phyloP scores from a whole-genome alignment of 1,284 basidiomycete species.

The Moesziomyces sp. region DNA sequence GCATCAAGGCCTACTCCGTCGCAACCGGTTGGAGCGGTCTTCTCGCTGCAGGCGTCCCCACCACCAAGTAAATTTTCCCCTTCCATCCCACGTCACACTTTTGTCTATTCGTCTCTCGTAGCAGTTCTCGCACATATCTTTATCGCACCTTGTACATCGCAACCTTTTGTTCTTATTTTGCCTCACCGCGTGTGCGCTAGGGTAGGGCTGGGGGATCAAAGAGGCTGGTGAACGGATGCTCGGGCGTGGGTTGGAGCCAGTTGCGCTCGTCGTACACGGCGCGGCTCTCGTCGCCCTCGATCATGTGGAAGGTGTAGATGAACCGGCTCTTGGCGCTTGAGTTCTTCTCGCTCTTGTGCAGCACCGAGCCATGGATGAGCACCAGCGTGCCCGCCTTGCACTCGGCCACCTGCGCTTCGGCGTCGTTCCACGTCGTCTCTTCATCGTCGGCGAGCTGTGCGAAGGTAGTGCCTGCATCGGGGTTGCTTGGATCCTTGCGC shows the following conservation, averaged over 20 bases:
- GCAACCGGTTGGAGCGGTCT: slow-evolving; percentile 13
- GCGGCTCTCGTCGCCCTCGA: slow-evolving; percentile 46
- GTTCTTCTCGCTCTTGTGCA: slow-evolving; percentile 61
- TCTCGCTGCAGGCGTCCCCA: not conserved
- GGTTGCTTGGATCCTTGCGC: slow-evolving; percentile 22
- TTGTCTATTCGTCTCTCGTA: not conserved
- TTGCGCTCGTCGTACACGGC: slow-evolving; percentile 55
- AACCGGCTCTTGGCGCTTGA: slow-evolving; percentile 40
- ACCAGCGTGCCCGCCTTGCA: slow-evolving; percentile 58
- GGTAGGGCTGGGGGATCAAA: slow-evolving; percentile 10
- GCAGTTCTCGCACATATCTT: not conserved
- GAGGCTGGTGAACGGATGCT: slow-evolving; percentile 45
- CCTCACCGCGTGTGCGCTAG: not conserved
- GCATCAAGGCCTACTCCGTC: slow-evolving; percentile 36
- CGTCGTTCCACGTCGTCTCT: slow-evolving; percentile 44
- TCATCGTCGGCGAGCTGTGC: slow-evolving; percentile 25
- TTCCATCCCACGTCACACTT: too few relatives aligned
- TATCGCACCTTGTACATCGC: not conserved
- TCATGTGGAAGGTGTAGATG: slow-evolving; percentile 65
- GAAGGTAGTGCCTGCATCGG: slow-evolving; percentile 47
- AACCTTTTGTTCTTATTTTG: not conserved
- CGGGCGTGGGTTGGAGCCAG: slow-evolving; percentile 54
- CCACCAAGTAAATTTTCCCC: slow-evolving; percentile 3
- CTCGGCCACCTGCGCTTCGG: slow-evolving; percentile 36
- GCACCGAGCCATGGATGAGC: slow-evolving; percentile 59